Evolutionary conservation across 495 filamentous ascomycete species (phyloP).

Genomic region (Thozetella sp.): DNA sequence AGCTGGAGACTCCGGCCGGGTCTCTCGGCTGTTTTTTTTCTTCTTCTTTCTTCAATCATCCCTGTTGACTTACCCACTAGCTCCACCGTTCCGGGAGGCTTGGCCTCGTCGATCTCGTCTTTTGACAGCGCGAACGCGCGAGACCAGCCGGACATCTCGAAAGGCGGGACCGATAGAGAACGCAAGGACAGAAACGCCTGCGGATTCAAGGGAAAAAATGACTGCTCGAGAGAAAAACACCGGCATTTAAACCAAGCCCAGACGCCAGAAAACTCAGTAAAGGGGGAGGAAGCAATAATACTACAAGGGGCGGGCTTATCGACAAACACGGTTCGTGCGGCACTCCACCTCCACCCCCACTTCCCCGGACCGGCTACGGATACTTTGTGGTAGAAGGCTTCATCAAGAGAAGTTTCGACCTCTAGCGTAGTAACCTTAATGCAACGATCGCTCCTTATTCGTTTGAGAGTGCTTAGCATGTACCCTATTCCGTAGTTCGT

Average conservation of each 20-base stretch:
- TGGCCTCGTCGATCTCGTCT: conserved; percentile 23
- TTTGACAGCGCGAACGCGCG: conserved; percentile 25
- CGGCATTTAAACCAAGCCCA: not conserved
- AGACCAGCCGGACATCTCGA: conserved; percentile 24
- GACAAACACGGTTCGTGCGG: not conserved
- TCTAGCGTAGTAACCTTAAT: too few relatives aligned
- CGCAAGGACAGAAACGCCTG: not conserved
- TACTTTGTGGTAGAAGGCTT: too few relatives aligned
- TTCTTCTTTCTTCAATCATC: conserved; percentile 10
- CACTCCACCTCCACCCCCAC: not conserved
- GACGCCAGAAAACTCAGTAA: not conserved
- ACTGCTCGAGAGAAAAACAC: not conserved
- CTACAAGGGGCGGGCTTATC: not conserved
- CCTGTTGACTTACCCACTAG: conserved; percentile 21
- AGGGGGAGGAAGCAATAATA: not conserved
- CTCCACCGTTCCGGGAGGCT: conserved; percentile 26
- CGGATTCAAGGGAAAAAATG: not conserved
- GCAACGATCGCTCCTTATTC: too few relatives aligned
- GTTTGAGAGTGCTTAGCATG: too few relatives aligned
- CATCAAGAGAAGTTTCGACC: too few relatives aligned
- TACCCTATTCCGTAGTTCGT: too few relatives aligned
- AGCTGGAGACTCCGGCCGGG: too few relatives aligned
- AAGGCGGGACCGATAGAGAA: not conserved
- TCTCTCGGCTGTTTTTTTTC: conserved; percentile 4
- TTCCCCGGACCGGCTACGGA: not conserved